phyloP scores from a whole-genome alignment of 148 eudicot species.

The Agrostemma githago region DNA sequence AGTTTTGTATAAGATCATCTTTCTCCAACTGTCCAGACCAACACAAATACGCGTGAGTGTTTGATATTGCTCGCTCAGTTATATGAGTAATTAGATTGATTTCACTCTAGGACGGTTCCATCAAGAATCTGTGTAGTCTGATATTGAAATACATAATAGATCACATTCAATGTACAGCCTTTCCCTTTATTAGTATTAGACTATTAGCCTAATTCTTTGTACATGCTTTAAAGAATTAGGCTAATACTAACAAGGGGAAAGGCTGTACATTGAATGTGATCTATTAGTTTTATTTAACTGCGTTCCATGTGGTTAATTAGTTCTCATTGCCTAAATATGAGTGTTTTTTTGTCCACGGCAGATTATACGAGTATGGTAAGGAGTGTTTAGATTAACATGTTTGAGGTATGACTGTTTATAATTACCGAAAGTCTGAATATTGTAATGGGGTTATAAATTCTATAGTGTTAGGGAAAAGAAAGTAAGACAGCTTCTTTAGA shows the following conservation, averaged over 20 bases:
- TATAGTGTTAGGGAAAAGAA: not conserved
- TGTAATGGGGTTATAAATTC: not conserved
- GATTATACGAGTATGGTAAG: not conserved
- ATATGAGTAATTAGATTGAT: not conserved
- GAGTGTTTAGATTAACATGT: not conserved
- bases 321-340: not conserved
- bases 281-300: not conserved
- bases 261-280: not conserved
- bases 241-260: no score
- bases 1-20: not conserved
- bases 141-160: not conserved
- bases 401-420: not conserved
- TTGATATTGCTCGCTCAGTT: not conserved
- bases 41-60: not conserved
- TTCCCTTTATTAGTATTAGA: no score
- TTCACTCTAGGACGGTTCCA: no score
- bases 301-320: no score
- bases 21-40: not conserved
- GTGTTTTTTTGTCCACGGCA: not conserved
- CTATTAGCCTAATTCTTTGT: no score
- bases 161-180: not conserved
- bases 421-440: not conserved
- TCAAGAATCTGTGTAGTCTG: not conserved
- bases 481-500: not conserved
- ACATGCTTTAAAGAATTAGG: no score